Base-by-base conservation (phyloP, 1,284 basidiomycete genomes). In the Malassezia brasiliensis region DNA sequence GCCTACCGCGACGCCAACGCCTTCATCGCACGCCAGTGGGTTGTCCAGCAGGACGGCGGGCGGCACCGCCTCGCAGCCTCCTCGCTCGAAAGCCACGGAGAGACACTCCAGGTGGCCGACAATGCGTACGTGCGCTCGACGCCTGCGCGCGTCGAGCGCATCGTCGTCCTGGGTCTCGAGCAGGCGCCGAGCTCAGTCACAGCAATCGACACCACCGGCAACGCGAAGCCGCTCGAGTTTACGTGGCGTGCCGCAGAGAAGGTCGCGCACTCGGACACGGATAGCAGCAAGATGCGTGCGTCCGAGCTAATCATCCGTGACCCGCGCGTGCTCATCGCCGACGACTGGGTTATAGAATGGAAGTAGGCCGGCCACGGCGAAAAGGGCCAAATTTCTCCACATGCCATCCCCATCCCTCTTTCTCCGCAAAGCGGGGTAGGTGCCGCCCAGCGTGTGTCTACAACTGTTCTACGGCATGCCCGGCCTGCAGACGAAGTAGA, bases 1-100 rank as follows among this genome's bases (percentile, higher is more conserved):
- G 79, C 80, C 1, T 85, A 90, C 76, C 50, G 46, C 36, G 79
- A 83, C 63, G 68, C 81, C 5, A 91, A 93, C 32, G 80, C 90
- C 47, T 84, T 87, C 70, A 79, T 96, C 49, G 91, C 71, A 67
- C 62, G 69, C 36, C 58, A 59, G 8, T 68, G 73, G 20, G 14
- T n/a, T 6, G 41, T 47, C 22, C n/a, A 20, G 12, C 30, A 42
- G 22, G 41, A 55, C 12, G n/a, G 37, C 30, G 19, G 10, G 11
- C n/a, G 5, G 9, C 28, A 35, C 34, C 39, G 25, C 9, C 39
- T 55, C 9, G 15, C 39, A 6, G 10, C 47, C 10, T 22, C 47
- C 6, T 32, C 53, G 8, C 19, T 54, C 9, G 37, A 34, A 5
- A 31, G 17, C 15, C 17, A 28, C 20, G 42, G 25, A 5, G 12